A percentile compares a stretch with the other conserved stretches of the same genome.
phyloP scores from a whole-genome alignment of 2,329 filamentous ascomycete genomes.

The Ambrosiella xylebori region DNA sequence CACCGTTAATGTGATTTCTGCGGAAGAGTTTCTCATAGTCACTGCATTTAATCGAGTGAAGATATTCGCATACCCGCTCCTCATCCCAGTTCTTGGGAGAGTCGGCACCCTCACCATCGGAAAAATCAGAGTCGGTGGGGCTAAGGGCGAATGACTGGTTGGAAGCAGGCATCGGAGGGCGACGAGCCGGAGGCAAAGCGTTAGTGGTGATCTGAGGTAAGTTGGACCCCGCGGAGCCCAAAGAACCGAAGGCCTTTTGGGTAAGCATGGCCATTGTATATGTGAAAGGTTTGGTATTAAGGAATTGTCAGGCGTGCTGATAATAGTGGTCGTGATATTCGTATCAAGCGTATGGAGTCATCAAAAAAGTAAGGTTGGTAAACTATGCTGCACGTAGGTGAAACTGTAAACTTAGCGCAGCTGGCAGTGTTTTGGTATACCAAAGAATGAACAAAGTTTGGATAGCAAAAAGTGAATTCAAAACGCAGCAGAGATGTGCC shows the following conservation, averaged over 20 bases:
- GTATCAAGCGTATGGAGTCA: not conserved
- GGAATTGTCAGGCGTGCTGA: not conserved
- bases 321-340: not conserved
- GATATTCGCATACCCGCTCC: slow-evolving; percentile 77
- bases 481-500: not conserved
- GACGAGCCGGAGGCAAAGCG: slow-evolving; percentile 30
- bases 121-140: slow-evolving; percentile 31
- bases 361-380: not conserved
- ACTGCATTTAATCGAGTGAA: slow-evolving; percentile 76
- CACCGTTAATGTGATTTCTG: slow-evolving; percentile 91
- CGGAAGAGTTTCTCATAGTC: slow-evolving; percentile 85
- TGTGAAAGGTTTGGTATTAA: not conserved
- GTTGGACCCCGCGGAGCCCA: slow-evolving; percentile 32
- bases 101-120: slow-evolving; percentile 60
- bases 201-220: slow-evolving; percentile 31
- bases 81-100: slow-evolving; percentile 79
- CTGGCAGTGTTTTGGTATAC: not conserved
- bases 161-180: slow-evolving; percentile 15
- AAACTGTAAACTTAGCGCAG: not conserved
- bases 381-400: not conserved
- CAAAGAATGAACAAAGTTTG: not conserved
- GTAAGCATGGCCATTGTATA: slow-evolving; percentile 60
- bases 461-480: not conserved
- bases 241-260: slow-evolving; percentile 53
- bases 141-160: slow-evolving; percentile 9